Evolutionary conservation across 257 asterid species (phyloP).

Genomic region (Cynanchum wilfordii): DNA sequence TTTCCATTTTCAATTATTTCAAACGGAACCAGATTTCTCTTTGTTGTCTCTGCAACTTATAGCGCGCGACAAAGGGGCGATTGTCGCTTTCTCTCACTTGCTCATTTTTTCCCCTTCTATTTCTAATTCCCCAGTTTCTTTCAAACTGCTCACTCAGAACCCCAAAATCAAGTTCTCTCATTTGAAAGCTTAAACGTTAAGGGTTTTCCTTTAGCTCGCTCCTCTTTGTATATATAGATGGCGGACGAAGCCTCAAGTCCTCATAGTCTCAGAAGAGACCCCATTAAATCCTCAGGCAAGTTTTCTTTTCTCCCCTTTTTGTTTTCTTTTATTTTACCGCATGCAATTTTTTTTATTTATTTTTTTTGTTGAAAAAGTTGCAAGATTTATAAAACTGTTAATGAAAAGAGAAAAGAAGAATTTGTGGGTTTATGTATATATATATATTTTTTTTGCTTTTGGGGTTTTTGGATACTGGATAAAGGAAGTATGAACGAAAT

Average conservation of each 20-base stretch:
- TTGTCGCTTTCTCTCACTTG: not conserved
- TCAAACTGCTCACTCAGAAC: not conserved
- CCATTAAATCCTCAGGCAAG: conserved; percentile 76
- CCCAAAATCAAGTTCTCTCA: conserved; percentile 1
- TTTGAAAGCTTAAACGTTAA: not conserved
- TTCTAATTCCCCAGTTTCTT: not conserved
- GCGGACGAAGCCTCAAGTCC: conserved; percentile 62
- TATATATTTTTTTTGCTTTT: not conserved
- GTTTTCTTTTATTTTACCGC: not conserved
- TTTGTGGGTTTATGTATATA: not conserved
- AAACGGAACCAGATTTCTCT: not conserved
- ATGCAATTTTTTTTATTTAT: not conserved
- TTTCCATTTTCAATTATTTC: not conserved
- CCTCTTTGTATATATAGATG: conserved; percentile 26
- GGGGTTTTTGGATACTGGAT: not conserved
- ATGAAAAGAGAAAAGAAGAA: not conserved
- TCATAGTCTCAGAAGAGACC: conserved; percentile 53
- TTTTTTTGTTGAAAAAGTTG: not conserved
- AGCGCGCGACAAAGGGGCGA: not conserved
- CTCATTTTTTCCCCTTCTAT: not conserved
- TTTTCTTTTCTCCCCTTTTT: not conserved
- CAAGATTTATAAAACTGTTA: not conserved
- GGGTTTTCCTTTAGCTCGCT: conserved; percentile 1
- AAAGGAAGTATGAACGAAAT: too few relatives aligned
- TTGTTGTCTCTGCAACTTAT: not conserved